phyloP scores from a whole-genome alignment of 108 stramenopile species.

The Thalassiosira profunda region DNA sequence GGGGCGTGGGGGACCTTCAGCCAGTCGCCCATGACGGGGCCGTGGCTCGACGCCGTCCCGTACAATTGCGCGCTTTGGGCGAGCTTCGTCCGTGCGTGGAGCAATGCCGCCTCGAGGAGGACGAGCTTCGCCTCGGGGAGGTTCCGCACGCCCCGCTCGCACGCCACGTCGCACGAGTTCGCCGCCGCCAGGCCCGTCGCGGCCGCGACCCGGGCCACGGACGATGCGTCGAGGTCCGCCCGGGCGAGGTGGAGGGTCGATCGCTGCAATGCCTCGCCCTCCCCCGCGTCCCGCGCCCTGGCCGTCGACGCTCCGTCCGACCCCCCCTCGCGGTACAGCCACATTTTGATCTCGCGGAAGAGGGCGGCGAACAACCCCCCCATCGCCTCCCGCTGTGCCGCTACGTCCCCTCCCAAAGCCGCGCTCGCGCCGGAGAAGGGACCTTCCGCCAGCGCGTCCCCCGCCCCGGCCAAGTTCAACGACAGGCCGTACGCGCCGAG shows the following conservation, averaged over 20 bases:
- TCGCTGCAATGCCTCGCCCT: conserved; percentile 79
- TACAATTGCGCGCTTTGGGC: conserved; percentile 23
- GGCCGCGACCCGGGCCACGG: conserved; percentile 29
- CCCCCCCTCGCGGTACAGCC: conserved; percentile 87
- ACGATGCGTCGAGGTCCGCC: conserved; percentile 53
- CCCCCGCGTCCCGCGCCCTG: conserved; percentile 46
- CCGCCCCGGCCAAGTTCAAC: conserved; percentile 83
- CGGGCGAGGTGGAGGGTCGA: conserved; percentile 86
- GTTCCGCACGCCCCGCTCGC: conserved; percentile 83
- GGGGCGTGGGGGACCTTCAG: conserved; percentile 90
- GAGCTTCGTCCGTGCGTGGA: conserved; percentile 48
- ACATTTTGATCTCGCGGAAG: conserved; percentile 86
- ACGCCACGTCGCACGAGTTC: conserved; percentile 75
- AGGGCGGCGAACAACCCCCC: conserved; percentile 77
- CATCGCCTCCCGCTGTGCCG: conserved; percentile 59
- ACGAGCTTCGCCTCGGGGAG: conserved; percentile 83
- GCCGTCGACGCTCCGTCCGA: conserved; percentile 67
- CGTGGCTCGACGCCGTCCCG: conserved; percentile 40
- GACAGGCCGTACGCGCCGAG: conserved; percentile 84
- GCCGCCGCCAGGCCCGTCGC: conserved; percentile 37
- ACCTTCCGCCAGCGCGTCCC: conserved; percentile 86
- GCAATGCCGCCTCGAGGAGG: conserved; percentile 78
- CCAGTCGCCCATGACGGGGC: conserved; percentile 88
- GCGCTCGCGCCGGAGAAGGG: conserved; percentile 53
- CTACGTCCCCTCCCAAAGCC: conserved; percentile 21